These are phyloP conservation scores for Diplosphaera chodatii DNA, from an alignment of 139 green algal species.

Conservation along the genomic window DNA sequence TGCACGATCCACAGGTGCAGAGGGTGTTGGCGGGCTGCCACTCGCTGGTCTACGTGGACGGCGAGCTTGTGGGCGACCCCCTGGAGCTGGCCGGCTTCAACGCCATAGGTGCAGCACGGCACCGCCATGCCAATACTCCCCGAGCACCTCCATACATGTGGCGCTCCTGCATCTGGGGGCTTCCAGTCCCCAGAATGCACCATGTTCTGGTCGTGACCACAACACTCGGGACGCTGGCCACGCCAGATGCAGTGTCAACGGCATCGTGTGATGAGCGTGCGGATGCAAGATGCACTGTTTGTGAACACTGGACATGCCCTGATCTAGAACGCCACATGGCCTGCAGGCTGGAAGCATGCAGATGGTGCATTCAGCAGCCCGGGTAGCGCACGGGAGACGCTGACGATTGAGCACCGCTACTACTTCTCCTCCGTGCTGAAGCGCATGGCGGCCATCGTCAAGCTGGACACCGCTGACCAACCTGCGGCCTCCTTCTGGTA, in stretches of 20 bases:
- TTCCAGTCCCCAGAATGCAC: no score
- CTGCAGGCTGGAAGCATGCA: conserved; percentile 44
- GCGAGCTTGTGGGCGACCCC: conserved; percentile 76
- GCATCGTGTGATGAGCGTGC: no score
- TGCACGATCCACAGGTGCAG: neutral
- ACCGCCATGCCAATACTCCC: no score
- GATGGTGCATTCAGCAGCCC: conserved; percentile 12
- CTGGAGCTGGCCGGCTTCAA: conserved; percentile 73
- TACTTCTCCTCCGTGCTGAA: conserved; percentile 89
- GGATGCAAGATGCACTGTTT: no score
- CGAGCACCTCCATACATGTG: no score
- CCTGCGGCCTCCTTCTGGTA: conserved; percentile 13
- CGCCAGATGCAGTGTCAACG: no score
- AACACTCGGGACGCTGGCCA: no score
- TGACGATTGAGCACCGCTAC: conserved; percentile 69
- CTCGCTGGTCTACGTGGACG: conserved; percentile 32
- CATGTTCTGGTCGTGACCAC: no score
- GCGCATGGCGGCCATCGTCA: conserved; percentile 79
- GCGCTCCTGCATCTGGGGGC: no score
- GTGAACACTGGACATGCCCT: no score
- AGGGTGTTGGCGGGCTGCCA: conserved; percentile 86
- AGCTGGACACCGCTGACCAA: conserved; percentile 11
- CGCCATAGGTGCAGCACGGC: conserved; percentile 31
- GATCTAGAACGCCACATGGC: no score
- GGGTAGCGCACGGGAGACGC: conserved; percentile 21